A percentile compares a stretch with the other conserved stretches of the same genome.
These are phyloP conservation scores for Tephrocybe sp. DNA, from an alignment of 768 basidiomycete genomes.

Conservation along the genomic window DNA sequence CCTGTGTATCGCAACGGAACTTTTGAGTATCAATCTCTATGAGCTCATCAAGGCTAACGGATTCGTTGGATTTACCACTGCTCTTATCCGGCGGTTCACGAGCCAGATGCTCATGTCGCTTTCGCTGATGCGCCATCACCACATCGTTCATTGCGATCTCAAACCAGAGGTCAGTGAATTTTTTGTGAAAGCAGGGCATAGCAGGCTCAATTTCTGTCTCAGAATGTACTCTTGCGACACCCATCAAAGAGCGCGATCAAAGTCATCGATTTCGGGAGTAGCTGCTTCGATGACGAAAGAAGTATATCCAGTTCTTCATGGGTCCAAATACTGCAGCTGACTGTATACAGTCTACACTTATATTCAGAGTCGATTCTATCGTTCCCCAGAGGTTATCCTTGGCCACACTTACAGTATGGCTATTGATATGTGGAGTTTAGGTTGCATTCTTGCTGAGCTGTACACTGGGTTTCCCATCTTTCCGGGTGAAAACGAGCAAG, in stretches of 20 bases:
- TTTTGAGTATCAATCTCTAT: conserved; percentile 97
- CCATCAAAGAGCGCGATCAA: conserved; percentile 96
- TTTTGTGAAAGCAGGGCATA: no score
- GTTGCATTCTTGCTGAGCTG: conserved; percentile 95
- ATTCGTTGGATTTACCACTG: conserved; percentile 97
- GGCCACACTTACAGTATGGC: conserved; percentile 99
- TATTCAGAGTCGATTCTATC: conserved; percentile 99
- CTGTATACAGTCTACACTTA: conserved; percentile 87
- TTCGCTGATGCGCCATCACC: conserved; percentile 92
- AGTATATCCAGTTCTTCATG: conserved; percentile 50
- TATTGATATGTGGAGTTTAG: conserved; percentile 99
- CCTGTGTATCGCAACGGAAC: conserved; percentile 97
- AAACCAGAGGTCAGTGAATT: conserved; percentile 90
- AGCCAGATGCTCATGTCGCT: conserved; percentile 93
- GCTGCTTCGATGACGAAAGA: conserved; percentile 98
- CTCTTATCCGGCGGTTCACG: conserved; percentile 93
- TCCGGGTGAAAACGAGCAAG: conserved; percentile 98
- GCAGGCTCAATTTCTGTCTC: conserved; percentile 2
- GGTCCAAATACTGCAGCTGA: neutral
- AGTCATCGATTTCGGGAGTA: conserved; percentile 98
- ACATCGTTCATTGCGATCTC: conserved; percentile 97
- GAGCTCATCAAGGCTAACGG: conserved; percentile 99
- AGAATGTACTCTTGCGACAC: conserved; percentile 95
- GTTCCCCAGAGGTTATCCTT: conserved; percentile 98
- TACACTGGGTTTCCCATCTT: conserved; percentile 99